Evolutionary conservation across 768 basidiomycete genomes (phyloP).

Genomic region (Cyathus striatus): DNA sequence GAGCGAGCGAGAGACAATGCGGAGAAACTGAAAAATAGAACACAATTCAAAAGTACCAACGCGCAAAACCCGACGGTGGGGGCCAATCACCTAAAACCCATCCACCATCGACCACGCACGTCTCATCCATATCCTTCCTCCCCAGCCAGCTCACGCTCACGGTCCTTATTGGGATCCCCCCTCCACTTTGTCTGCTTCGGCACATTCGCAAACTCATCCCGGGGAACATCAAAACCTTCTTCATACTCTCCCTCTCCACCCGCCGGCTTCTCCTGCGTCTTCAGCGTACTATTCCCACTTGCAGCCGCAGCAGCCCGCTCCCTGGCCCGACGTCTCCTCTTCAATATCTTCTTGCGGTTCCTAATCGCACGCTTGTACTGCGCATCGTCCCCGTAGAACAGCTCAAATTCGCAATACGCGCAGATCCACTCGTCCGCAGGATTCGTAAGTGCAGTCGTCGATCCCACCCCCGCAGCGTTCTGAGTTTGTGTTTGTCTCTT

Average conservation of each 20-base stretch:
- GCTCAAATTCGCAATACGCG: constrained; percentile 85
- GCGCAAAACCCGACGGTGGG: too few relatives aligned
- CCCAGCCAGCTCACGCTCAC: constrained; percentile 4
- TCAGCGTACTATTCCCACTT: constrained; percentile 24
- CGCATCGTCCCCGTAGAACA: constrained; percentile 84
- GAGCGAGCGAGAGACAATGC: too few relatives aligned
- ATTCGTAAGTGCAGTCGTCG: constrained; percentile 33
- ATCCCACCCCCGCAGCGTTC: too few relatives aligned
- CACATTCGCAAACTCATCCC: constrained; percentile 14
- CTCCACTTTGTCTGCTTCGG: constrained; percentile 13
- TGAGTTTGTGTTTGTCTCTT: constrained; percentile 4
- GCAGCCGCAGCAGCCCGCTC: constrained; percentile 57
- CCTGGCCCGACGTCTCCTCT: constrained; percentile 62
- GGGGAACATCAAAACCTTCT: constrained; percentile 15
- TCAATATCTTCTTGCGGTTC: constrained; percentile 75
- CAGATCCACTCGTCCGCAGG: constrained; percentile 91
- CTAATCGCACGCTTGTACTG: constrained; percentile 61
- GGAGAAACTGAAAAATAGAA: too few relatives aligned
- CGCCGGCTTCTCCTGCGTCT: constrained; percentile 12
- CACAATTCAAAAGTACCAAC: too few relatives aligned
- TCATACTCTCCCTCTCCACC: constrained; percentile 22
- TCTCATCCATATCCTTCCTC: constrained; percentile 8
- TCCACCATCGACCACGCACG: too few relatives aligned
- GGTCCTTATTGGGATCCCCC: constrained; percentile 13
- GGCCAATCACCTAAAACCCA: too few relatives aligned